Evolutionary conservation across 352 stramenopile species (phyloP).

Genomic region (Phytopythium vexans): DNA sequence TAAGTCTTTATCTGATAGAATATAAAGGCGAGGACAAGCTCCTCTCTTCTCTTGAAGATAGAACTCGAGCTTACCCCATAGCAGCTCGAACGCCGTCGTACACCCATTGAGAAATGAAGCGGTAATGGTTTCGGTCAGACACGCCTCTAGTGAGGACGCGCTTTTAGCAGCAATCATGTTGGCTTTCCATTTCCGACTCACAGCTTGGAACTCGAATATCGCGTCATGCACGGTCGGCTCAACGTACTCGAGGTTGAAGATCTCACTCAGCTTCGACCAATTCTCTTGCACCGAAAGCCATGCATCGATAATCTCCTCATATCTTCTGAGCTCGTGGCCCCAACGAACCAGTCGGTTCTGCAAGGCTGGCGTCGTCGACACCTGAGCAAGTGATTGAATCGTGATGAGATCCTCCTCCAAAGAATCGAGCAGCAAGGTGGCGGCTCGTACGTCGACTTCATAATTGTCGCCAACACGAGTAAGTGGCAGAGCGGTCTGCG

Average conservation of each 20-base stretch:
- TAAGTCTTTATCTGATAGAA: conserved; percentile 61
- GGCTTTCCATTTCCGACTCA: conserved; percentile 66
- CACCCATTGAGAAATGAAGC: conserved; percentile 40
- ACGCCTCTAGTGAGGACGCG: conserved; percentile 44
- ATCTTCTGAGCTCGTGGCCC: conserved; percentile 59
- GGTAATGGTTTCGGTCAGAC: conserved; percentile 59
- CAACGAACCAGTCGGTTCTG: conserved; percentile 41
- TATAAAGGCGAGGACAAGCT: conserved; percentile 56
- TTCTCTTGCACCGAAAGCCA: conserved; percentile 53
- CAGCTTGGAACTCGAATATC: conserved; percentile 51
- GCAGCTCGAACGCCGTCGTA: conserved; percentile 39
- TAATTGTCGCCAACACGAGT: conserved; percentile 40
- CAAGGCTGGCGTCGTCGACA: conserved; percentile 31
- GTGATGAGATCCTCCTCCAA: conserved; percentile 59
- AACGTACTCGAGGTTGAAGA: conserved; percentile 53
- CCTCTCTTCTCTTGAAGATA: conserved; percentile 64
- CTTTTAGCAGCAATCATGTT: conserved; percentile 62
- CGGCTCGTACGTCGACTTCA: conserved; percentile 32
- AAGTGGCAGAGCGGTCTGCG: conserved; percentile 34
- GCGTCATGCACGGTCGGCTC: conserved; percentile 54
- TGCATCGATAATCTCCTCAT: conserved; percentile 53
- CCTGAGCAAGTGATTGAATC: conserved; percentile 51
- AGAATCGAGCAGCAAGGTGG: conserved; percentile 27
- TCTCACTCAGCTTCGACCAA: conserved; percentile 37
- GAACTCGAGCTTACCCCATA: conserved; percentile 49